Evolutionary conservation across 2,329 filamentous ascomycete genomes (phyloP).

Genomic region (Harringtonia lauricola): DNA sequence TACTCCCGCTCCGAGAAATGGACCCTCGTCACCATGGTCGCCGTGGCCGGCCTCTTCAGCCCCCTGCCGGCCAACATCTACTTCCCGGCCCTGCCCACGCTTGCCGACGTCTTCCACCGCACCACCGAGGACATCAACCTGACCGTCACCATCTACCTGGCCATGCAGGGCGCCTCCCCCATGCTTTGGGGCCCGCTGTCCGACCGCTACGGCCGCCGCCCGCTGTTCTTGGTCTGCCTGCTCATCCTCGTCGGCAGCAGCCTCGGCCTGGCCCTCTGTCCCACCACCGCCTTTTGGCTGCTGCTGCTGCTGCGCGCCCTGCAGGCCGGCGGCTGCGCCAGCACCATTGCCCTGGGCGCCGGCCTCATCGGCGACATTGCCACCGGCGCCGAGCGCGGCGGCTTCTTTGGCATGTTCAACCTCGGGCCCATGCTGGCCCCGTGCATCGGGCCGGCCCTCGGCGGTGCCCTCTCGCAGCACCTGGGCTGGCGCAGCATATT

Average conservation of each 20-base stretch:
- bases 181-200: conserved; percentile 25
- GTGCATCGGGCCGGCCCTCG: conserved; percentile 14
- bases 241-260: conserved; percentile 20
- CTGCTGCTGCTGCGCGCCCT: conserved; percentile 19
- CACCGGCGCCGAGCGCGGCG: conserved; percentile 19
- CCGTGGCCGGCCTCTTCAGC: conserved; percentile 16
- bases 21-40: conserved; percentile 16
- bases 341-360: conserved; percentile 21
- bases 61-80: conserved; percentile 24
- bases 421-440: conserved; percentile 19
- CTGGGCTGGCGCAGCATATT: conserved; percentile 10
- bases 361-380: conserved; percentile 23
- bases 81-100: conserved; percentile 20
- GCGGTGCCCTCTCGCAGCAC: conserved; percentile 11
- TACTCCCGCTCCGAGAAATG: conserved; percentile 17
- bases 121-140: conserved; percentile 20
- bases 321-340: conserved; percentile 22
- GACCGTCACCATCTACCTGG: conserved; percentile 21
- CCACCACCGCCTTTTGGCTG: conserved; percentile 20
- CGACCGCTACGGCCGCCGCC: conserved; percentile 20
- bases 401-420: conserved; percentile 23
- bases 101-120: conserved; percentile 17
- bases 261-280: conserved; percentile 21
- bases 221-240: conserved; percentile 19
- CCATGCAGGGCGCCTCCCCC: conserved; percentile 21